Conservation (phyloP, 148 eudicot genomes). For the Simmondsia chinensis region DNA sequence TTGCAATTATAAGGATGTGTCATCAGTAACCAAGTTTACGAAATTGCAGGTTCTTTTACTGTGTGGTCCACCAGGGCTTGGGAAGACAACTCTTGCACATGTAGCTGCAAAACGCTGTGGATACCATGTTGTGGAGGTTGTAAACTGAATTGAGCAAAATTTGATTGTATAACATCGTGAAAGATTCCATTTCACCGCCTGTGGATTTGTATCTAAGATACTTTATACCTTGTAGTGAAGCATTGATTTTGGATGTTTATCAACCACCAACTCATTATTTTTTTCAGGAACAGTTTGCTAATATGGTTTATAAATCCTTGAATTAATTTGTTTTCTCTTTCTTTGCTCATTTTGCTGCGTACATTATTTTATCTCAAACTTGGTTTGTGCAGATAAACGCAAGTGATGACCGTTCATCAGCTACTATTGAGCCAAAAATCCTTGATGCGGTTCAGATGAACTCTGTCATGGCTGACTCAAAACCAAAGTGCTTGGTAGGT, state of each 20-base stretch:
- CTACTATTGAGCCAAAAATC: conserved; percentile 71
- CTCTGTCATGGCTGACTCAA: conserved; percentile 75
- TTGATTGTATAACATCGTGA: too few species aligned
- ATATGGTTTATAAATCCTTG: too few species aligned
- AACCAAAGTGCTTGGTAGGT: conserved; percentile 94
- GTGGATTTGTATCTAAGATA: conserved; percentile 3
- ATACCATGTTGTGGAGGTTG: conserved; percentile 91
- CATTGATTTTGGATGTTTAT: too few species aligned
- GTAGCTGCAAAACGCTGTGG: conserved; percentile 97
- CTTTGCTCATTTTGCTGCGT: conserved; percentile 1
- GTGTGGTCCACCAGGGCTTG: conserved; percentile 96
- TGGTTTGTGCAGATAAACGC: conserved; percentile 72
- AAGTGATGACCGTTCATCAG: conserved; percentile 89
- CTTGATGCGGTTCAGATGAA: conserved; percentile 97
- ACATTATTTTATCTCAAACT: conserved; percentile 5
- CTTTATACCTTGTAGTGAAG: too few species aligned
- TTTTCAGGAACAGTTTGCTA: too few species aligned
- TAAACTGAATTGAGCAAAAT: conserved; percentile 3
- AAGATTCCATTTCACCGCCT: too few species aligned
- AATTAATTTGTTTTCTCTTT: background rate
- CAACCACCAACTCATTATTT: too few species aligned
- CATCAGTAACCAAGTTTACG: background rate
- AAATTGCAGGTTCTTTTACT: conserved; percentile 79
- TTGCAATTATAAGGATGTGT: too few species aligned
- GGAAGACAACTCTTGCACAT: conserved; percentile 98